phyloP scores from a whole-genome alignment of 306 rosid genomes.

The Casuarina glauca region DNA sequence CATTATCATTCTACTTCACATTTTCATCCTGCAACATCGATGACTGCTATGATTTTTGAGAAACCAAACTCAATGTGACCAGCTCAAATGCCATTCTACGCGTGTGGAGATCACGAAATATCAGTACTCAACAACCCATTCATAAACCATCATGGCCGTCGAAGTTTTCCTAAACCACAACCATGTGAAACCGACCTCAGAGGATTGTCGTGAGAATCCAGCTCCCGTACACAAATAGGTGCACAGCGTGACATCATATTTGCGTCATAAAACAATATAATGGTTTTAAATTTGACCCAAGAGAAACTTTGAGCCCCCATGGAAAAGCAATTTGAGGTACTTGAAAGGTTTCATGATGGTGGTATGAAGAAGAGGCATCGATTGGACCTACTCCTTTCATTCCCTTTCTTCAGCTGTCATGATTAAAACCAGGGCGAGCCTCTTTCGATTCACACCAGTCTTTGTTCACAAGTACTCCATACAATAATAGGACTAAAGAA shows the following conservation, averaged over 20 bases:
- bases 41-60: not conserved
- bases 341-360: constrained; percentile 42
- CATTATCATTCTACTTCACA: not conserved
- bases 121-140: not conserved
- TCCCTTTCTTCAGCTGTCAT: constrained; percentile 43
- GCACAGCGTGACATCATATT: constrained; percentile 57
- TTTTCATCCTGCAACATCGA: not conserved
- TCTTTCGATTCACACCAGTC: constrained; percentile 25
- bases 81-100: not conserved
- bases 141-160: not conserved
- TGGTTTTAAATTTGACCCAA: not conserved
- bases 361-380: constrained; percentile 28
- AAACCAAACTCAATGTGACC: no score
- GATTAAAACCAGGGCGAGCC: constrained; percentile 34
- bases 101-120: not conserved
- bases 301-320: not conserved
- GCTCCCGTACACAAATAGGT: constrained; percentile 9
- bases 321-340: constrained; percentile 20
- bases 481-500: not conserved
- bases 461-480: not conserved
- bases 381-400: constrained; percentile 53
- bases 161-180: not conserved
- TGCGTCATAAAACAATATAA: constrained; percentile 37
- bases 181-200: not conserved
- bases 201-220: not conserved